phyloP scores from a whole-genome alignment of 2,329 filamentous ascomycete genomes.

The Hypoxylon sp. region DNA sequence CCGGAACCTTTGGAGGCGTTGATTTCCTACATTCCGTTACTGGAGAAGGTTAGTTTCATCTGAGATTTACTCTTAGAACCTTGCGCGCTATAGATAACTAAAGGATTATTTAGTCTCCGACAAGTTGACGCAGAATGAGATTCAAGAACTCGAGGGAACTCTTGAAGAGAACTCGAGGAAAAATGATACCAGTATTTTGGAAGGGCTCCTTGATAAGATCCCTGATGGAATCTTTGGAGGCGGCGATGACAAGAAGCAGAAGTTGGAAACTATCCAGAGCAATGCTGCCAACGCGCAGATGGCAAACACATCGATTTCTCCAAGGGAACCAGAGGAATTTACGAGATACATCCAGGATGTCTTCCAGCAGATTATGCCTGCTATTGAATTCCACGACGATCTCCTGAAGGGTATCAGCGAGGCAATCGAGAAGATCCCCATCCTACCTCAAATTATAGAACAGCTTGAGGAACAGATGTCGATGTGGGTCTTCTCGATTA shows the following conservation, averaged over 20 bases:
- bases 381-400: slow-evolving; percentile 91
- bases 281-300: slow-evolving; percentile 83
- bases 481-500: slow-evolving; percentile 90
- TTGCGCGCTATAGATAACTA: slow-evolving; percentile 30
- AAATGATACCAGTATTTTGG: slow-evolving; percentile 80
- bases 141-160: slow-evolving; percentile 89
- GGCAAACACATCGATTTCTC: slow-evolving; percentile 80
- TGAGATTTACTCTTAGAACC: neutral
- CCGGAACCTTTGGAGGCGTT: slow-evolving; percentile 94
- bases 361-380: slow-evolving; percentile 86
- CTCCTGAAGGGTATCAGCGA: slow-evolving; percentile 84
- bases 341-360: slow-evolving; percentile 81
- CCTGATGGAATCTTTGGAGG: slow-evolving; percentile 86
- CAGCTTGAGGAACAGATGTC: slow-evolving; percentile 90
- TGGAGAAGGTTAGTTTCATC: slow-evolving; percentile 66
- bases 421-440: slow-evolving; percentile 86
- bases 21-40: slow-evolving; percentile 93
- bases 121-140: slow-evolving; percentile 91
- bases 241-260: slow-evolving; percentile 78
- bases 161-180: slow-evolving; percentile 75
- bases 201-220: slow-evolving; percentile 84
- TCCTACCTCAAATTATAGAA: slow-evolving; percentile 87
- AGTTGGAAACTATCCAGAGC: slow-evolving; percentile 83
- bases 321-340: slow-evolving; percentile 86
- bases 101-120: slow-evolving; percentile 75